Percentiles rank a stretch among this genome's conserved stretches.
phyloP scores from a whole-genome alignment of 1,284 basidiomycete species.

The Calocybe gambosa region DNA sequence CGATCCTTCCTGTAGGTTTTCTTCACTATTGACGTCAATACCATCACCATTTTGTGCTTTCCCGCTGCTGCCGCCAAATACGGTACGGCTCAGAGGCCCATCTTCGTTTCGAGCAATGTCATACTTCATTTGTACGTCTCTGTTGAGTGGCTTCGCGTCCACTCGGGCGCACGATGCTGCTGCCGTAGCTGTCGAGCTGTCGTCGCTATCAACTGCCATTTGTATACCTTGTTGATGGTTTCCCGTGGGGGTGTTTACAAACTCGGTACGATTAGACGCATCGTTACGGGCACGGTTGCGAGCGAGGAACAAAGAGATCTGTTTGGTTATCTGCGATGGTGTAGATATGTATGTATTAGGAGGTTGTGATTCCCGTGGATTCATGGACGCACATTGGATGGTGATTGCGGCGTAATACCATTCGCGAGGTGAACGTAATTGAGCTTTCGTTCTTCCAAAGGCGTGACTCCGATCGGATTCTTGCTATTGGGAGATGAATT shows the following conservation, averaged over 20 bases:
- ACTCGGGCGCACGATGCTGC: slow-evolving; percentile 58
- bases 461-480: slow-evolving; percentile 16
- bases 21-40: slow-evolving; percentile 17
- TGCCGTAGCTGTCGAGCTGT: slow-evolving; percentile 4
- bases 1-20: slow-evolving; percentile 7
- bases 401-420: slow-evolving; percentile 41
- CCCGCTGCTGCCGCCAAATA: background rate
- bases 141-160: slow-evolving; percentile 62
- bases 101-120: slow-evolving; percentile 77
- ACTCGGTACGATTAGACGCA: slow-evolving; percentile 68
- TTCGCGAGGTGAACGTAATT: slow-evolving; percentile 46
- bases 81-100: slow-evolving; percentile 61
- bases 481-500: background rate
- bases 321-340: slow-evolving; percentile 50
- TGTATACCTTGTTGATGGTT: slow-evolving; percentile 38
- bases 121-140: slow-evolving; percentile 75
- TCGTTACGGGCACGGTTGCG: slow-evolving; percentile 64
- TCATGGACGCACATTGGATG: slow-evolving; percentile 45
- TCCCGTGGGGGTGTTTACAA: slow-evolving; percentile 51
- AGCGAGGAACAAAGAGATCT: slow-evolving; percentile 64
- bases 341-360: background rate
- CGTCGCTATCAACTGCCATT: slow-evolving; percentile 1
- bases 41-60: background rate
- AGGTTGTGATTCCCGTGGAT: background rate
- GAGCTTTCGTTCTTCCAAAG: slow-evolving; percentile 60